Conservation (phyloP, 805 yeast genomes). For the Candida sithepensis region DNA sequence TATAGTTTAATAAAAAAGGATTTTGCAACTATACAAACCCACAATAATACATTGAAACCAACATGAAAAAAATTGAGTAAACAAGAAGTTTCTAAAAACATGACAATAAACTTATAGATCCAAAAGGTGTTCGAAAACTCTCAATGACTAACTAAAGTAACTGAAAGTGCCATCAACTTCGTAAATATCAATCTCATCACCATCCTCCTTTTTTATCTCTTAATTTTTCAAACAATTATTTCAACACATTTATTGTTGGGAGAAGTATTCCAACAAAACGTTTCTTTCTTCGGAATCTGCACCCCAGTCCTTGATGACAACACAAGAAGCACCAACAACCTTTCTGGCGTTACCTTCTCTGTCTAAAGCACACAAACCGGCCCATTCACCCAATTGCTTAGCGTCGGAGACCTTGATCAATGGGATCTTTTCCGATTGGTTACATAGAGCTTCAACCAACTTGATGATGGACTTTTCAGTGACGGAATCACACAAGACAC, state of each 20-base stretch:
- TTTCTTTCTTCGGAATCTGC: slow-evolving; percentile 97
- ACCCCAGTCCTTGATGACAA: slow-evolving; percentile 99
- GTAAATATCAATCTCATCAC: too few species aligned
- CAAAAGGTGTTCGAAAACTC: too few species aligned
- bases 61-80: background rate
- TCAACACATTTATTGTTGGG: slow-evolving; percentile 62
- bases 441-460: slow-evolving; percentile 98
- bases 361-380: slow-evolving; percentile 99
- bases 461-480: slow-evolving; percentile 96
- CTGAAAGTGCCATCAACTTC: too few species aligned
- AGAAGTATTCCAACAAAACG: slow-evolving; percentile 93
- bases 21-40: background rate
- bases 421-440: slow-evolving; percentile 96
- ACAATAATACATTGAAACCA: background rate
- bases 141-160: too few species aligned
- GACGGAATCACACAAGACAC: slow-evolving; percentile 96
- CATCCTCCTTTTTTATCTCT: background rate
- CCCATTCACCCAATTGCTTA: slow-evolving; percentile 99
- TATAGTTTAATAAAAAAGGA: too few species aligned
- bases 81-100: background rate
- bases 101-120: background rate
- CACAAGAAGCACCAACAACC: slow-evolving; percentile 99
- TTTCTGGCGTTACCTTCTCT: slow-evolving; percentile 99
- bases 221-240: background rate
- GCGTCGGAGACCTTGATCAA: slow-evolving; percentile 99